Conservation (phyloP, 768 basidiomycete species). For the Suillus discolor region DNA sequence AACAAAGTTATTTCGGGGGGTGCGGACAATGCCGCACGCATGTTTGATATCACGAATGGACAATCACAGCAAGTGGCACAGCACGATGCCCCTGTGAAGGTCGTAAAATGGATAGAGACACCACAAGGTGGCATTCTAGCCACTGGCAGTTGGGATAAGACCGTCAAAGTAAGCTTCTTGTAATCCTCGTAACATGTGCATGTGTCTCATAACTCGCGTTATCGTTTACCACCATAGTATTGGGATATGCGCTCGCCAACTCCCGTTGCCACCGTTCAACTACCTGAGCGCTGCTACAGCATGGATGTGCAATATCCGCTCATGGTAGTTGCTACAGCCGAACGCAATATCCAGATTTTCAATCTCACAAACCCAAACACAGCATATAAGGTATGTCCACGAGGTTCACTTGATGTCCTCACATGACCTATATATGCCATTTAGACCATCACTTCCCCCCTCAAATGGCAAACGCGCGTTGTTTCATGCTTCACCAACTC, state of each 20-base stretch:
- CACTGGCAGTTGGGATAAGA: slow-evolving; percentile 99
- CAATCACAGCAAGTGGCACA: slow-evolving; percentile 82
- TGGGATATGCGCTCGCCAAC: slow-evolving; percentile 86
- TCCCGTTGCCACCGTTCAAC: slow-evolving; percentile 75
- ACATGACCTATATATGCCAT: slow-evolving; percentile 4
- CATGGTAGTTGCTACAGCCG: slow-evolving; percentile 92
- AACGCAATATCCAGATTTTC: slow-evolving; percentile 88
- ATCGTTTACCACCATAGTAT: slow-evolving; percentile 55
- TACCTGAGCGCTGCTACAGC: slow-evolving; percentile 91
- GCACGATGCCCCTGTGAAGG: slow-evolving; percentile 88
- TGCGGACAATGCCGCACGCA: slow-evolving; percentile 92
- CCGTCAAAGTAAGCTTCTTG: slow-evolving; percentile 68
- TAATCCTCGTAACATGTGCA: slow-evolving; percentile 3
- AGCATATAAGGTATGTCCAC: slow-evolving; percentile 65
- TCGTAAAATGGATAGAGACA: slow-evolving; percentile 79
- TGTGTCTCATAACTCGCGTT: background rate
- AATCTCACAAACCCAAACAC: slow-evolving; percentile 82
- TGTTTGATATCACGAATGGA: slow-evolving; percentile 88
- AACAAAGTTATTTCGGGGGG: slow-evolving; percentile 91
- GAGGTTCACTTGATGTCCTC: slow-evolving; percentile 2
- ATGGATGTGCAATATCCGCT: slow-evolving; percentile 82
- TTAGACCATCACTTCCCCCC: slow-evolving; percentile 79
- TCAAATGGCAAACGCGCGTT: slow-evolving; percentile 93
- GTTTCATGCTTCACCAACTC: slow-evolving; percentile 81
- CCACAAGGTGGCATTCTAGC: slow-evolving; percentile 76